Evolutionary conservation across 805 yeast genomes (phyloP), one percentile per base, ranked within the genome.

Genomic region (Yarrowia sp.): DNA sequence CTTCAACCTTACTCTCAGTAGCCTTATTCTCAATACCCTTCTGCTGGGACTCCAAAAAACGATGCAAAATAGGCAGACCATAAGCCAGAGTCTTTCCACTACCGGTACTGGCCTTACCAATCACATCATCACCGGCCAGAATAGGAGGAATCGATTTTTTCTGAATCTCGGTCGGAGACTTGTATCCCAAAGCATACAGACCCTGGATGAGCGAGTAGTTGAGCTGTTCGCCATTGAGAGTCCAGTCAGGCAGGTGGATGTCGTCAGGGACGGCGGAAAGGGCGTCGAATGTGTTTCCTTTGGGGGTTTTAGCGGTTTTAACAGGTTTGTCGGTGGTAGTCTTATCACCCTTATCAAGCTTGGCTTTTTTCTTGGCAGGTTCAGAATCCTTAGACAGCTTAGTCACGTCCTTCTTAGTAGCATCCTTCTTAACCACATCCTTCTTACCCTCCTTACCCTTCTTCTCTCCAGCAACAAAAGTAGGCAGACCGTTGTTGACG

Each of bases 91-190:
- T 95, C 74, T 95, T 95, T 81, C 99, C 99, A 1, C 97, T 90
- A 74, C 99, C 99, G 0, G 99, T 95, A 11, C 95, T 88, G 16
- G 99, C 99, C 73, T 93, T 95, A 64, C 99, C 99, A 68, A 95
- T 86, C 4, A 95, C 83, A 76, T 95, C 98, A 36, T 80, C 81
- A 6, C 92, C 96, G 30, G 80, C 79, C 14, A 90, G 66, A 1
- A 93, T 90, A 28, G 80, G 71, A 1, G 98, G 97, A 64, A 95
- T 86, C 10, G 93, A 80, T 65, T 78, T 77, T 66, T 80, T 81
- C 76, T 95, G 99, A 71, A 95, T 92, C 35, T 87, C 89, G 0
- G 98, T 92, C 10, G 99, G 99, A 22, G 78, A 75, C 1, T 68
- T 71, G 74, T 88, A 95, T 1, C 82, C 84, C 12, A 87, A 75